A percentile compares a stretch with the other conserved stretches of the same genome.
These are phyloP conservation scores for Talaromyces amestolkiae DNA, from an alignment of 2,329 filamentous ascomycete species.

Conservation along the genomic window DNA sequence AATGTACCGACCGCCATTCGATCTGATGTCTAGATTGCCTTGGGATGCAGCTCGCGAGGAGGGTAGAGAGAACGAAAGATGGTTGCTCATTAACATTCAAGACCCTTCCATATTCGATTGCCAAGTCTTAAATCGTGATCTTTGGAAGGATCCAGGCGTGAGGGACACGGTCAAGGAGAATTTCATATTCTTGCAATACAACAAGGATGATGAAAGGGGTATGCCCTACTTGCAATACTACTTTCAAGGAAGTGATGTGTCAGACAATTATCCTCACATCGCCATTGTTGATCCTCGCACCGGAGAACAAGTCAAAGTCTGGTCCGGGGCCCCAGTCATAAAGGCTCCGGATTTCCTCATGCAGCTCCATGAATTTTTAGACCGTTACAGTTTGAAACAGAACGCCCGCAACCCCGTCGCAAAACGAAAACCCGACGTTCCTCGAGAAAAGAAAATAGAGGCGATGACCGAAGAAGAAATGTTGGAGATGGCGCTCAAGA, in stretches of 20 bases:
- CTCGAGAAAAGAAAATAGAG: slow-evolving; percentile 67
- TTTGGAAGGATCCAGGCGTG: slow-evolving; percentile 86
- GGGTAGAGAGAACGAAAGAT: slow-evolving; percentile 85
- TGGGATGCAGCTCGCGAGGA: slow-evolving; percentile 83
- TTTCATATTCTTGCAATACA: slow-evolving; percentile 94
- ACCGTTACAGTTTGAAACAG: slow-evolving; percentile 84
- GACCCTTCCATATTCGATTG: slow-evolving; percentile 92
- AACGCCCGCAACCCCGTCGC: slow-evolving; percentile 93
- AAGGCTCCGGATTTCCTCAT: slow-evolving; percentile 77
- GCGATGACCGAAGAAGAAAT: slow-evolving; percentile 97
- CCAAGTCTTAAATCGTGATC: slow-evolving; percentile 86
- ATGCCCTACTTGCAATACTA: slow-evolving; percentile 87
- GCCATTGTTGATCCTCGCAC: slow-evolving; percentile 94
- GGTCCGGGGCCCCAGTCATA: slow-evolving; percentile 81
- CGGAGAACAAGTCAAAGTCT: slow-evolving; percentile 94
- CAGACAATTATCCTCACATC: slow-evolving; percentile 92
- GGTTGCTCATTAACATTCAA: slow-evolving; percentile 94
- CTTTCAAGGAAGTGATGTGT: slow-evolving; percentile 73
- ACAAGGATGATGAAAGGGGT: slow-evolving; percentile 76
- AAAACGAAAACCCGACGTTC: slow-evolving; percentile 65
- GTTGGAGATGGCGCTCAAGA: slow-evolving; percentile 88
- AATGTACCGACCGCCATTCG: slow-evolving; percentile 87
- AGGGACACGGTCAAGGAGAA: slow-evolving; percentile 80
- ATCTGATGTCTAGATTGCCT: slow-evolving; percentile 74
- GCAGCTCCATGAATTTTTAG: slow-evolving; percentile 92